Base-by-base conservation (phyloP, 1,284 basidiomycete genomes). In the Naganishia albida region DNA sequence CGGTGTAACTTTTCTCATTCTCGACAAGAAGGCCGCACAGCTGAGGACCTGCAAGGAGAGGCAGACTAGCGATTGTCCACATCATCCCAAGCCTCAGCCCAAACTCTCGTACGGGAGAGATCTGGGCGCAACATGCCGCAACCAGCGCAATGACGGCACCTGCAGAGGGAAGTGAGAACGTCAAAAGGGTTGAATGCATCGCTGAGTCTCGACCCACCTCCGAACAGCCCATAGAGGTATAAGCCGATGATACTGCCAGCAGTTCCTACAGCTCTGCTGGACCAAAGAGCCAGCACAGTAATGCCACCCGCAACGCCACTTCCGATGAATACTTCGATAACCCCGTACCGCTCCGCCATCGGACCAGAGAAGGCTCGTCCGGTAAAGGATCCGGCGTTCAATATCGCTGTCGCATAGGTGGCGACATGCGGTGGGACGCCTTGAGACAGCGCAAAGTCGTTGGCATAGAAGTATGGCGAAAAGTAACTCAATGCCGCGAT, bases 61-160 rank as follows among this genome's bases (percentile, higher is more conserved):
- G 71, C 4, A 77, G 50, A 0, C 72, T 68, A 8, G 72, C 69
- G 18, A 72, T 39, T 2, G 69, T 68, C 70, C 74, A 74, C 55
- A 77, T 62, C 73, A 79, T 74, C 20, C 77, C 77, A 39, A 79
- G 67, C 16, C 77, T 62, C 70, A 75, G 73, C 0, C 77, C 77
- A 23, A 74, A 73, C 64, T 79, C 77, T 53, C 72, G 70, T 1
- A 74, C 71, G 0, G 77, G 77, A n/a, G 70, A 73, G 59, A 78
- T 73, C 4, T 73, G 64, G 0, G 73, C 76, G 13, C 71, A 72
- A 18, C 72, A 71, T 13, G 76, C 74, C 8, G 74, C 72, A 3
- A 76, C 71, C 16, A 78, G 68, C 0, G 75, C 68, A n/a, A 77
- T 72, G 70, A 74, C 77, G 1, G 72, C 72, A 23, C 77, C 77